phyloP scores from a whole-genome alignment of 129 eudicot genomes.

The Glebionis coronaria region DNA sequence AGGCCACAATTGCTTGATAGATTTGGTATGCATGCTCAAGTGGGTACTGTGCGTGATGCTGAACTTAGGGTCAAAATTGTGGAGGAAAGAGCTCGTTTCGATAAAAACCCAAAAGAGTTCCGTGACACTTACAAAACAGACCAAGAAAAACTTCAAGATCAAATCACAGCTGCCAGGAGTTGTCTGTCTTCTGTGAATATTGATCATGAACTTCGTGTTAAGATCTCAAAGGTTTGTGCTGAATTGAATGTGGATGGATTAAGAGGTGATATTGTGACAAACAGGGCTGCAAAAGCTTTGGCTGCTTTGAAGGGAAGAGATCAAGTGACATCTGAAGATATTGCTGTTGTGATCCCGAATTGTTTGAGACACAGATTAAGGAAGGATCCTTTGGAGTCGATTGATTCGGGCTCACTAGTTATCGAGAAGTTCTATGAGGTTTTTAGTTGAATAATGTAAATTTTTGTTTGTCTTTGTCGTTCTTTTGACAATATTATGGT shows the following conservation, averaged over 20 bases:
- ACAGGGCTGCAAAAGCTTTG: constrained; percentile 88
- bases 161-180: constrained; percentile 65
- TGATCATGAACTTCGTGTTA: constrained; percentile 86
- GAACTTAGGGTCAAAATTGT: constrained; percentile 87
- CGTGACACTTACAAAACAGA: constrained; percentile 57
- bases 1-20: constrained; percentile 85
- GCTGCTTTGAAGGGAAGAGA: constrained; percentile 93
- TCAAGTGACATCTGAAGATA: constrained; percentile 76
- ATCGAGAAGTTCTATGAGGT: constrained; percentile 91
- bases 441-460: constrained; percentile 47
- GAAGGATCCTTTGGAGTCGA: constrained; percentile 92
- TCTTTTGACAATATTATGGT: neutral
- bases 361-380: constrained; percentile 87
- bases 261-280: constrained; percentile 86
- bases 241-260: constrained; percentile 90
- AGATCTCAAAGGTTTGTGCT: constrained; percentile 88
- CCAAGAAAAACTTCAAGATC: constrained; percentile 76
- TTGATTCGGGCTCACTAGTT: constrained; percentile 84
- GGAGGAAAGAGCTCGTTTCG: constrained; percentile 85
- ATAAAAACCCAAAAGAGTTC: constrained; percentile 70
- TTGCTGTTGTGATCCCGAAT: constrained; percentile 85
- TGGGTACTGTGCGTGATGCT: constrained; percentile 85
- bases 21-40: constrained; percentile 94
- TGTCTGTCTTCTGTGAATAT: constrained; percentile 59
- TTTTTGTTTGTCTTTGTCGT: constrained; percentile 18